Conservation (phyloP, 495 filamentous ascomycete species). For the Neurospora sp. region DNA sequence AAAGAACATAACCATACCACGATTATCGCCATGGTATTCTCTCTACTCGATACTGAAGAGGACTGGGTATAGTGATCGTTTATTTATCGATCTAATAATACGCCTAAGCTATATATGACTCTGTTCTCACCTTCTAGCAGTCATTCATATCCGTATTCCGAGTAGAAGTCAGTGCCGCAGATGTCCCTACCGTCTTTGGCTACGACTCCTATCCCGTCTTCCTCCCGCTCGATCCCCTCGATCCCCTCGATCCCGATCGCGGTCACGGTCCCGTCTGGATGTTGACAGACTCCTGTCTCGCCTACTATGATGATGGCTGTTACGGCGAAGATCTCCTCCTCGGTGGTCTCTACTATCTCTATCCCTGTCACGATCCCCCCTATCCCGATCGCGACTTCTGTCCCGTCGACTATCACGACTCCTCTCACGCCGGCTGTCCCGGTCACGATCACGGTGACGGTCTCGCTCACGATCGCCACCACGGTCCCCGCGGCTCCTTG, state of each 20-base stretch:
- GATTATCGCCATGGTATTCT: not conserved
- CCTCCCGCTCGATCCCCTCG: slow-evolving; percentile 1
- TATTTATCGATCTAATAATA: not conserved
- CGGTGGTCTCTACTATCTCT: not conserved
- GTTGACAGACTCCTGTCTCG: slow-evolving; percentile 1
- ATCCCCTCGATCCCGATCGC: slow-evolving; percentile 5
- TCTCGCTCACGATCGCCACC: slow-evolving; percentile 6
- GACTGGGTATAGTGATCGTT: not conserved
- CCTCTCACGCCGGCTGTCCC: slow-evolving; percentile 7
- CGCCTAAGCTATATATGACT: not conserved
- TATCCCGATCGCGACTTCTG: slow-evolving; percentile 10
- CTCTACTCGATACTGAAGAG: not conserved
- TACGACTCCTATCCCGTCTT: slow-evolving; percentile 12
- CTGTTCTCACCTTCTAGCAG: not conserved
- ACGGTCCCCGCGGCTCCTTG: slow-evolving; percentile 5
- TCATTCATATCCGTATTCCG: no score
- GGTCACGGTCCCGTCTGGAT: slow-evolving; percentile 9
- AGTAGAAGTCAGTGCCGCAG: not conserved
- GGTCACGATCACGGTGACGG: slow-evolving; percentile 1
- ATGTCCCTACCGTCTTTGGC: slow-evolving; percentile 9
- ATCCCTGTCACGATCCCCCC: slow-evolving; percentile 15
- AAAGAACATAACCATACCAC: no score
- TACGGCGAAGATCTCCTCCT: not conserved
- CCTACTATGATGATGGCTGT: not conserved
- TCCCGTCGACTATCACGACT: slow-evolving; percentile 8